These are phyloP conservation scores for Sisymbrium irio DNA, from an alignment of 345 rosid genomes.

Conservation along the genomic window DNA sequence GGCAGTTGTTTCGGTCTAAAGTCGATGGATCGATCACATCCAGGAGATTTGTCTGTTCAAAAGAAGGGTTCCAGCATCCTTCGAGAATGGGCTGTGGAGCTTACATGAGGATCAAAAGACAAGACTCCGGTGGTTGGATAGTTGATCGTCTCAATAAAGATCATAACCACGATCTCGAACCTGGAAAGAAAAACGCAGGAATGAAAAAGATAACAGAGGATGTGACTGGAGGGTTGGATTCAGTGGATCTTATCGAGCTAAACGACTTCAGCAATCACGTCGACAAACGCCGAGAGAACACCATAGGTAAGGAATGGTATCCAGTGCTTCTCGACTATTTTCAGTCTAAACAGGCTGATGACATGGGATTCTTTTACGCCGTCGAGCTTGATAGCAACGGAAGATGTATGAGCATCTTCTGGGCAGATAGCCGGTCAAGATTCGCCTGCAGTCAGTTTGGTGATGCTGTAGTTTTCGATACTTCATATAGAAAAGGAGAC, in stretches of 20 bases:
- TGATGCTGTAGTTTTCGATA: conserved; percentile 68
- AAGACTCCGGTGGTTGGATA: conserved; percentile 72
- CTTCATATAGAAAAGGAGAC: conserved; percentile 63
- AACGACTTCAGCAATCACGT: conserved; percentile 31
- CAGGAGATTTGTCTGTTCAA: conserved; percentile 85
- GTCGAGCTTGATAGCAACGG: conserved; percentile 62
- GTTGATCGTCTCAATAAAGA: conserved; percentile 77
- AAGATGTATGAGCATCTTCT: conserved; percentile 64
- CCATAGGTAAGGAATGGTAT: conserved; percentile 77
- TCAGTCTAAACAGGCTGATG: conserved; percentile 73
- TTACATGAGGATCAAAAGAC: conserved; percentile 86
- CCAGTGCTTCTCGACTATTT: conserved; percentile 61
- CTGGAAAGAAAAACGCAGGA: conserved; percentile 42
- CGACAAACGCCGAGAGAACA: conserved; percentile 41
- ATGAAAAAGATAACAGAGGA: conserved; percentile 60
- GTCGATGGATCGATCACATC: conserved; percentile 83
- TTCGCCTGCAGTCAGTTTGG: conserved; percentile 84
- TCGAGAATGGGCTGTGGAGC: conserved; percentile 94
- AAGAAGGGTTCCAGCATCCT: conserved; percentile 94
- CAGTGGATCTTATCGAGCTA: conserved; percentile 44
- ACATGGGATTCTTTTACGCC: conserved; percentile 77
- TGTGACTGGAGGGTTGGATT: conserved; percentile 47
- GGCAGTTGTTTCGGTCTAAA: conserved; percentile 89
- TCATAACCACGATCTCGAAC: conserved; percentile 73
- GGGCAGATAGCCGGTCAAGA: conserved; percentile 90